Evolutionary conservation across 148 eudicot species (phyloP), one percentile per base, ranked within the genome.

Genomic region (Chenopodium suecicum): DNA sequence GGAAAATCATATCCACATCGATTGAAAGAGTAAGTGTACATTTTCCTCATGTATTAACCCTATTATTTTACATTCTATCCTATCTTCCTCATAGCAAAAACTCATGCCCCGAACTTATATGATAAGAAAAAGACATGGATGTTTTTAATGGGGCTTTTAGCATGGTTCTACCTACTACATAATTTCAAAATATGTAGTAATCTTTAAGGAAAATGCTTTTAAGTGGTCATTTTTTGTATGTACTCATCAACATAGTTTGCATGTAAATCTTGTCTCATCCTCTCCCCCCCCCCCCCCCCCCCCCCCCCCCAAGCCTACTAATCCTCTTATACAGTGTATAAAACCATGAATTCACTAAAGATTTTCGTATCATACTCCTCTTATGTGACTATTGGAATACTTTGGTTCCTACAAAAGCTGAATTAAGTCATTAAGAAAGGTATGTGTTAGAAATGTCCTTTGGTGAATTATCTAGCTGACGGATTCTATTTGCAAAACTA

Each of bases 1-100:
- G 65, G 88, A 31, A 94, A 91, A 91, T 70, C 37, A 82, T 97
- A 97, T 86, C 82, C 93, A 56, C 95, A 91, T 84, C 94, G 98
- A 77, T 85, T 97, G 47, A 94, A 74, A 87, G 97, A 90, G 99
- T 97, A 91, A 74, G 85, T 74, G 1, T 71, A 64, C 23, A 41
- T 60, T 67, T 70, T n/a, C 46, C 23, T 66, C 46, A 74, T 37
- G 13, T 27, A 2, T 67, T 12, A 31, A 20, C 25, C 41, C 41
- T 41, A 5, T 41, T 41, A 31, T 31, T 60, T 16, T 46, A 12
- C 5, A 54, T 62, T 37, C 32, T 34, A 68, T 54, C 14, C 63
- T 65, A 65, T 73, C 31, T 73, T 50, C 20, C 4, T 1, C 73
- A 37, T 23, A 10, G 14, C 54, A 52, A 14, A 52, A 10, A 52